Base-by-base conservation (phyloP, 2,329 filamentous ascomycete species). In the Acephala macrosclerotiorum region DNA sequence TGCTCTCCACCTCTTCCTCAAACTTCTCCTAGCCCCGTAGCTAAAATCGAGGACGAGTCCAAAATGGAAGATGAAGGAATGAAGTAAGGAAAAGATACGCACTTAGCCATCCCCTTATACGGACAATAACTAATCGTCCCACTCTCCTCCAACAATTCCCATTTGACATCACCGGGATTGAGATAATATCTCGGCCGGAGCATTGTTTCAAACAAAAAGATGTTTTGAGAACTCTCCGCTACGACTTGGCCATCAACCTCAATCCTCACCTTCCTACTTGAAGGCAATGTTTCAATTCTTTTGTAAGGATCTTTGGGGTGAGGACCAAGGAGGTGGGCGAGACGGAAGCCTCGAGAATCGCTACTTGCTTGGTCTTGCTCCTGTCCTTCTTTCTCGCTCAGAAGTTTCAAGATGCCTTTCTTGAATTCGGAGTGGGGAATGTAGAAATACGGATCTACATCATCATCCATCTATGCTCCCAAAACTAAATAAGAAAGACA, bases 261-360 rank as follows among this genome's bases (percentile, higher is more conserved):
- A 42, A 91, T 79, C 12, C 83, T 79, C 38, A 91, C 75, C 0
- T 76, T 76, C 0, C 89, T 84, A 1, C 80, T 79, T 0, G 87
- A 89, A 1, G 80, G 79, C 5, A 91, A 75, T 29, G 88, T 83
- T 63, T 91, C 88, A 66, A 91, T 79, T 14, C 89, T 83, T 70
- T 89, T 89, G 77, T 85, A 90, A 0, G 89, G 89, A 61, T 91
- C 88, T 68, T 90, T 90, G 0, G 89, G 88, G 65, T 91, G 89
- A 5, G 67, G 25, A 3, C 86, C 81, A 70, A 83, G 83, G 62
- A 90, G 84, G 1, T 82, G 12, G 14, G 47, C 47, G 47, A 25
- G 47, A 51, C 22, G 25, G 47, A 51, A 51, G 22, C 47, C 47
- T 42, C n/a, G n/a, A n/a, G n/a, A n/a, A n/a, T n/a, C n/a, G n/a